A percentile compares a stretch with the other conserved stretches of the same genome.
These are phyloP conservation scores for Diaporthe ilicicola DNA, from an alignment of 2,329 filamentous ascomycete species.

Conservation along the genomic window DNA sequence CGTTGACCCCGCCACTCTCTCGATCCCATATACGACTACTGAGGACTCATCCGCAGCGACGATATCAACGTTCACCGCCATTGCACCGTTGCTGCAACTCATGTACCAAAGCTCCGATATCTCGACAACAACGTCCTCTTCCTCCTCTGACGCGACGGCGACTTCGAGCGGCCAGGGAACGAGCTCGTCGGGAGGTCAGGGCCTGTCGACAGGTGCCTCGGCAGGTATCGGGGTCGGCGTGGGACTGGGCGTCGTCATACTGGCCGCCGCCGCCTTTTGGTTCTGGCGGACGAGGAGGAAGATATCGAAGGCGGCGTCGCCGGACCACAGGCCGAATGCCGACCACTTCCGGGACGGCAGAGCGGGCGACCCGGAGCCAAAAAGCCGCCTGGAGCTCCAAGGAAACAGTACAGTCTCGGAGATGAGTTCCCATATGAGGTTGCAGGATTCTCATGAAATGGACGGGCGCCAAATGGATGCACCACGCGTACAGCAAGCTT, in stretches of 20 bases:
- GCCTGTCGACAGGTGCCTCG: neutral
- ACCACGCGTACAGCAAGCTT: neutral
- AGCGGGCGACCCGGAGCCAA: neutral
- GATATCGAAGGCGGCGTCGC: neutral
- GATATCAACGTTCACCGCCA: neutral
- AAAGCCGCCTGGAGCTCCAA: neutral
- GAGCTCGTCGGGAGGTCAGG: neutral
- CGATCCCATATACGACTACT: neutral
- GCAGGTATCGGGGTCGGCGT: neutral
- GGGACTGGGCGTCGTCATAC: neutral
- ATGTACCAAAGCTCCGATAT: slow-evolving; percentile 2
- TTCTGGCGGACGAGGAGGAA: neutral
- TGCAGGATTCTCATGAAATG: neutral
- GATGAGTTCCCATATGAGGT: neutral
- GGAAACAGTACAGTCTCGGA: neutral
- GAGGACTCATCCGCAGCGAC: neutral
- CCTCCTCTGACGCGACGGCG: neutral
- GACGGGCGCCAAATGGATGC: neutral
- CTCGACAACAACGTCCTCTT: neutral
- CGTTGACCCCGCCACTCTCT: neutral
- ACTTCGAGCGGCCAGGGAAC: neutral
- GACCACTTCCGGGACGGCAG: neutral
- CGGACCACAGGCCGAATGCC: neutral
- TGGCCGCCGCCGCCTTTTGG: neutral
- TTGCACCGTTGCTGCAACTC: neutral